Conservation (phyloP, 495 filamentous ascomycete species). For the Cenococcum geophilum region DNA sequence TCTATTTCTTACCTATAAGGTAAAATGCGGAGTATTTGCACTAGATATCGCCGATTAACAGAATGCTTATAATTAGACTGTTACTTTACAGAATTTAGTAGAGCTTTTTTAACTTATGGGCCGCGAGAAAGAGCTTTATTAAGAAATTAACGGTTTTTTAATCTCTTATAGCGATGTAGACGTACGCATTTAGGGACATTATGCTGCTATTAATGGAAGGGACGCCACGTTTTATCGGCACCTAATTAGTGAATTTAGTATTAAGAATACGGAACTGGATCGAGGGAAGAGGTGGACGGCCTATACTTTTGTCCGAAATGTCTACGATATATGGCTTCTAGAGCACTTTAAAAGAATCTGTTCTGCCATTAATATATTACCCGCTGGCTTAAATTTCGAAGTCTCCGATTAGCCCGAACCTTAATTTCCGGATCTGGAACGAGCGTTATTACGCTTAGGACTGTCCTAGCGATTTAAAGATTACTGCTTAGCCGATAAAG, state of each 20-base stretch:
- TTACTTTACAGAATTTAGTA: conserved; percentile 10
- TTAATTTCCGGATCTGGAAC: conserved; percentile 12
- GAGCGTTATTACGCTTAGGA: conserved; percentile 17
- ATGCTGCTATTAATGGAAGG: conserved; percentile 26
- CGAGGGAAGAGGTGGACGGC: conserved; percentile 10
- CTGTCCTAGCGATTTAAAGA: conserved; percentile 13
- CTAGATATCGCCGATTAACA: conserved; percentile 30
- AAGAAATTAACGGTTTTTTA: conserved; percentile 16
- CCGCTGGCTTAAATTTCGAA: conserved; percentile 10
- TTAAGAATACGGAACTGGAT: conserved; percentile 1
- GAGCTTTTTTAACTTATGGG: conserved; percentile 8
- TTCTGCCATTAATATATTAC: conserved; percentile 9
- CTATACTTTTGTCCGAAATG: conserved; percentile 10
- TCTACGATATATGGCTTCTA: conserved; percentile 15
- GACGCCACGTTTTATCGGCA: conserved; percentile 13
- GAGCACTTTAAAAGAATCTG: conserved; percentile 13
- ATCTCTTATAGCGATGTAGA: conserved; percentile 17
- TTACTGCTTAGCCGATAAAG: conserved; percentile 15
- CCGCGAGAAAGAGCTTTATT: conserved; percentile 17
- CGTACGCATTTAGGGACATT: conserved; percentile 26
- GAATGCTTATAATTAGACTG: conserved; percentile 21
- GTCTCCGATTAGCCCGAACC: conserved; percentile 13
- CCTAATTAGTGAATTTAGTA: conserved; percentile 2
- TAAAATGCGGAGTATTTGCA: conserved; percentile 23
- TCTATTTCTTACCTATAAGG: conserved; percentile 25